Evolutionary conservation across 768 basidiomycete genomes (phyloP), one percentile per base, ranked within the genome.

Genomic region (Suillus tomentosus): DNA sequence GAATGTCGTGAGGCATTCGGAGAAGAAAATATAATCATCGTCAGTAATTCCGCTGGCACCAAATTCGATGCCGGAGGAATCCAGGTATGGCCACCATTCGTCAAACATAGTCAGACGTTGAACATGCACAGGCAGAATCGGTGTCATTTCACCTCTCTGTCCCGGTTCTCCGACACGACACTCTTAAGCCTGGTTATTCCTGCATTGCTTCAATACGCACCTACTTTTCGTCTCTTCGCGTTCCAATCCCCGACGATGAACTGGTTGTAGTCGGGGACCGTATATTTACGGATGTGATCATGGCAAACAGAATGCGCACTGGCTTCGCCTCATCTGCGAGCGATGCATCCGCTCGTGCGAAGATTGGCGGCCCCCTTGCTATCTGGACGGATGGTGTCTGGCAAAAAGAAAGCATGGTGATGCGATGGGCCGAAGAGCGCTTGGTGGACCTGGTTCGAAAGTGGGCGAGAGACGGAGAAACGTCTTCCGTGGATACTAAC

Each of bases 31-130:
- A 85, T 99, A 6, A 79, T 99, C 65, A 86, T 99, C 54, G 96
- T 99, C 40, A 94, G 92, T 75, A 99, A 99, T 73, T 95, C 96
- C 22, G 94, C 94, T 0, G 96, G 96, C 2, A 91, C 93, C 31
- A 83, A 80, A 63, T 82, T 87, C 62, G 93, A 94, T 67, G 80
- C 88, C 0, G 91, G 89, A 22, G 87, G 87, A 15, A 84, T 98
- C 53, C 92, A 95, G 77, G 96, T 94, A 67, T 69, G 84, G 80
- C 57, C 48, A 27, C 45, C 65, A 24, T 50, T 62, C 14, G 19
- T 17, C 19, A 17, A 45, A 27, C 51, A 45, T 48, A 13, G 11
- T 42, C 57, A 27, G 57, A 42, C 42, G 40, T 27, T 60, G 27
- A 61, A 48, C 7, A 40, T 10, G n/a, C 37, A 3, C 76, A 97